These are phyloP conservation scores for Vigna radiata DNA, from an alignment of 306 rosid species.

Conservation along the genomic window DNA sequence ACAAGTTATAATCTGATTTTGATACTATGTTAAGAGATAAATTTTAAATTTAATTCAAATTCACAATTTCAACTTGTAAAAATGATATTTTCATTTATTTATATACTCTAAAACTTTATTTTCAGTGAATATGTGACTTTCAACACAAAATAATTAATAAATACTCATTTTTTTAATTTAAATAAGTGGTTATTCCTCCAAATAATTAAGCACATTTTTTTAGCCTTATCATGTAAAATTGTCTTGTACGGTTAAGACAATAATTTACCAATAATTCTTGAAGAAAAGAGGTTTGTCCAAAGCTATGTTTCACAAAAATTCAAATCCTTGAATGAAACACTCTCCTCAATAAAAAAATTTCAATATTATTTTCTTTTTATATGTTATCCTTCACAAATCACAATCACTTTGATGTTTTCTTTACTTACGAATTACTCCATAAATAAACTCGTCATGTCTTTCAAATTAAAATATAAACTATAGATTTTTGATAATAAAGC, in stretches of 20 bases:
- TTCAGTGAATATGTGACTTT: no score
- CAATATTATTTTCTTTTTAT: not conserved
- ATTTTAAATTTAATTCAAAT: no score
- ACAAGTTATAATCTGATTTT: no score
- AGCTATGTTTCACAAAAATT: conserved; percentile 30
- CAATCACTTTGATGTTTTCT: conserved; percentile 29
- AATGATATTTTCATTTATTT: no score
- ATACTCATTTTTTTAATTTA: no score
- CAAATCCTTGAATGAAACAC: conserved; percentile 17
- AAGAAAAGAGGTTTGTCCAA: conserved; percentile 19
- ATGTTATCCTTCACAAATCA: conserved; percentile 27
- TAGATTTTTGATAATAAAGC: not conserved
- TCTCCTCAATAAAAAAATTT: conserved; percentile 14
- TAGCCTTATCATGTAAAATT: not conserved
- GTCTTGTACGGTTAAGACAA: conserved; percentile 38
- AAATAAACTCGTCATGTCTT: not conserved
- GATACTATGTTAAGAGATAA: no score
- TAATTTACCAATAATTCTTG: conserved; percentile 26
- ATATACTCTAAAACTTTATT: no score
- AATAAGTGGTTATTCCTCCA: no score
- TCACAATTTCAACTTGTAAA: no score
- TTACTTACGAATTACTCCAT: conserved; percentile 28
- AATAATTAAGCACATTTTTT: no score
- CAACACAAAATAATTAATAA: no score
- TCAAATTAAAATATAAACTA: not conserved